Percentiles rank a stretch among this genome's conserved stretches.
These are phyloP conservation scores for Colletotrichum lupini DNA, from an alignment of 2,329 filamentous ascomycete genomes.

Conservation along the genomic window DNA sequence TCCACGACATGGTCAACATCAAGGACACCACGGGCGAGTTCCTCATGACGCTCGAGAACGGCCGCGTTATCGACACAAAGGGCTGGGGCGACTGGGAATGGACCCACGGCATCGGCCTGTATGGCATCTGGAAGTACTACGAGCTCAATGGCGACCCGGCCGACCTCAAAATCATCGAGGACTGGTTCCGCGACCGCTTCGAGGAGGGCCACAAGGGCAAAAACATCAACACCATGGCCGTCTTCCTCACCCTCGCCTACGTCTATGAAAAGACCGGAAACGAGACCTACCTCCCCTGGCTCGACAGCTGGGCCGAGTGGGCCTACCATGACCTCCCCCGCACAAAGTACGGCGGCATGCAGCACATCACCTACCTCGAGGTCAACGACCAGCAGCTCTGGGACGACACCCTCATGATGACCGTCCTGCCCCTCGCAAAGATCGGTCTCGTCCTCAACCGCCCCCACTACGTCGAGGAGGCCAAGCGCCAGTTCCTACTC, in stretches of 20 bases:
- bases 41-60: conserved; percentile 76
- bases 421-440: conserved; percentile 82
- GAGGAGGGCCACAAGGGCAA: conserved; percentile 80
- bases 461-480: conserved; percentile 80
- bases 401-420: conserved; percentile 93
- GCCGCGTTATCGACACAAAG: conserved; percentile 84
- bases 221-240: conserved; percentile 88
- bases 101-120: conserved; percentile 84
- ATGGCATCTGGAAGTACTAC: conserved; percentile 87
- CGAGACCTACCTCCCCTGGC: conserved; percentile 77
- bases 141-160: conserved; percentile 72
- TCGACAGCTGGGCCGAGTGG: conserved; percentile 87
- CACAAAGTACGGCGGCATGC: conserved; percentile 78
- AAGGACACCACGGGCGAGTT: conserved; percentile 81
- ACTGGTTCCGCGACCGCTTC: conserved; percentile 79
- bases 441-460: conserved; percentile 78
- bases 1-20: conserved; percentile 81
- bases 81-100: conserved; percentile 88
- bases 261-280: conserved; percentile 82
- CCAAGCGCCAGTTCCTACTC: conserved; percentile 80
- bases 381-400: conserved; percentile 81
- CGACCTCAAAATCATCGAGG: conserved; percentile 74
- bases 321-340: conserved; percentile 80
- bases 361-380: conserved; percentile 79
- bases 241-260: conserved; percentile 79